Percentiles rank a stretch among this genome's conserved stretches.
Conservation (phyloP, 1,139 yeast species). For the Candida labiduridarum region DNA sequence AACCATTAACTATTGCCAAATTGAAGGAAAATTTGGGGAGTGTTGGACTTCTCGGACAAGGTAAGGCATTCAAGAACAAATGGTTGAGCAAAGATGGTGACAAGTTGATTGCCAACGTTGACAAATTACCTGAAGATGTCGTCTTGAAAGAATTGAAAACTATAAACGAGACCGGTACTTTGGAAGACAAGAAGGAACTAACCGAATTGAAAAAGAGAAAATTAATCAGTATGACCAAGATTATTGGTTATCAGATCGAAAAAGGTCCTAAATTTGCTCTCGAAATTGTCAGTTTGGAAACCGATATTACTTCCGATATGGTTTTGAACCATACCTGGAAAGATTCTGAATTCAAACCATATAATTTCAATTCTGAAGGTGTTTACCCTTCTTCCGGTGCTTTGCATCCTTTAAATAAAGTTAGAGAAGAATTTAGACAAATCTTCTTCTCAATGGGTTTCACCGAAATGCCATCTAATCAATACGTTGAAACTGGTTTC, state of each 20-base stretch:
- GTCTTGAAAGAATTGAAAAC: constrained; percentile 67
- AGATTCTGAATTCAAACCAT: constrained; percentile 84
- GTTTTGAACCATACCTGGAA: constrained; percentile 80
- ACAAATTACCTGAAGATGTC: constrained; percentile 58
- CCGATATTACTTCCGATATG: constrained; percentile 96
- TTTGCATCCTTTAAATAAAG: constrained; percentile 93
- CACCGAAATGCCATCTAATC: constrained; percentile 98
- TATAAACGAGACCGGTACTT: constrained; percentile 59
- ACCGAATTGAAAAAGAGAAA: constrained; percentile 93
- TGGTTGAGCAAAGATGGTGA: constrained; percentile 94
- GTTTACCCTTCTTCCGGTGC: constrained; percentile 86
- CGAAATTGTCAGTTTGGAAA: constrained; percentile 79
- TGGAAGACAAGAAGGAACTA: constrained; percentile 65
- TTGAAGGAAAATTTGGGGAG: constrained; percentile 78
- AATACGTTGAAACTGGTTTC: constrained; percentile 96
- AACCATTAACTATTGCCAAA: constrained; percentile 80
- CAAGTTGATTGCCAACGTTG: constrained; percentile 62
- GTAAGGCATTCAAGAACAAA: constrained; percentile 96
- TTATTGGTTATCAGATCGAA: constrained; percentile 69
- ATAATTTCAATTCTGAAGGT: constrained; percentile 96
- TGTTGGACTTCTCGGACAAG: constrained; percentile 91
- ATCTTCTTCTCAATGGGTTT: constrained; percentile 97
- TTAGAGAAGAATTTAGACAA: constrained; percentile 95
- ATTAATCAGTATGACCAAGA: constrained; percentile 70
- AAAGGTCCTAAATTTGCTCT: constrained; percentile 87